phyloP scores from a whole-genome alignment of 805 yeast species.

The Wickerhamomyces pijperi region DNA sequence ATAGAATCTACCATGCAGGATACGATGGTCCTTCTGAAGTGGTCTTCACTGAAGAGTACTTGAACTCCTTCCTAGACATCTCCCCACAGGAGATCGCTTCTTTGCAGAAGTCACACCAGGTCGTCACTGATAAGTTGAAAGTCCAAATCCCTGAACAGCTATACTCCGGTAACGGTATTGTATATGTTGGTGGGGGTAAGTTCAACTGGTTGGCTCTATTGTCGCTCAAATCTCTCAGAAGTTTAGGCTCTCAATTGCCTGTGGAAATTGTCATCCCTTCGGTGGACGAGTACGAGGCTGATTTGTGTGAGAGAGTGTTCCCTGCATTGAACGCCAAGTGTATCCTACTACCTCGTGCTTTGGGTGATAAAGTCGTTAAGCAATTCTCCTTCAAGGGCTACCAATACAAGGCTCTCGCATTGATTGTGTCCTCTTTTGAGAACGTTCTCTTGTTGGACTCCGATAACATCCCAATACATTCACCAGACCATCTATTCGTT shows the following conservation, averaged over 20 bases:
- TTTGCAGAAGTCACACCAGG: slow-evolving; percentile 35
- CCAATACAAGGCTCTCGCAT: slow-evolving; percentile 58
- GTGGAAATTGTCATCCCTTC: slow-evolving; percentile 65
- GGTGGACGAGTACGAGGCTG: slow-evolving; percentile 55
- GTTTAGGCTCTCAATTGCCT: slow-evolving; percentile 42
- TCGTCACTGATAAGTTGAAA: slow-evolving; percentile 37
- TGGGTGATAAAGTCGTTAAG: slow-evolving; percentile 42
- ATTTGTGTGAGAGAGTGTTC: slow-evolving; percentile 48
- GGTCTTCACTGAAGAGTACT: slow-evolving; percentile 41
- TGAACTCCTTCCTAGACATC: slow-evolving; percentile 37
- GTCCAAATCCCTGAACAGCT: slow-evolving; percentile 31
- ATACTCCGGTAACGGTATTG: slow-evolving; percentile 47
- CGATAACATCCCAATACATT: slow-evolving; percentile 58
- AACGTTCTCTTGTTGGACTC: slow-evolving; percentile 64
- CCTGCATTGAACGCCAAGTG: slow-evolving; percentile 58
- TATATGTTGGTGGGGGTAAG: slow-evolving; percentile 53
- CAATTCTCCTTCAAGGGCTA: slow-evolving; percentile 47
- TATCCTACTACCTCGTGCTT: slow-evolving; percentile 46
- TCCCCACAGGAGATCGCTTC: slow-evolving; percentile 29
- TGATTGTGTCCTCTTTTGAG: slow-evolving; percentile 64
- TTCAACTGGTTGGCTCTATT: slow-evolving; percentile 44
- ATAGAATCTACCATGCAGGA: slow-evolving; percentile 44
- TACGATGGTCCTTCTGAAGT: slow-evolving; percentile 30
- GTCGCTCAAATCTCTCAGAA: slow-evolving; percentile 36
- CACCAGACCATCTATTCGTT: slow-evolving; percentile 50